Evolutionary conservation across 2,329 filamentous ascomycete species (phyloP), one percentile per base, ranked within the genome.

Genomic region (Penicillium sp.): DNA sequence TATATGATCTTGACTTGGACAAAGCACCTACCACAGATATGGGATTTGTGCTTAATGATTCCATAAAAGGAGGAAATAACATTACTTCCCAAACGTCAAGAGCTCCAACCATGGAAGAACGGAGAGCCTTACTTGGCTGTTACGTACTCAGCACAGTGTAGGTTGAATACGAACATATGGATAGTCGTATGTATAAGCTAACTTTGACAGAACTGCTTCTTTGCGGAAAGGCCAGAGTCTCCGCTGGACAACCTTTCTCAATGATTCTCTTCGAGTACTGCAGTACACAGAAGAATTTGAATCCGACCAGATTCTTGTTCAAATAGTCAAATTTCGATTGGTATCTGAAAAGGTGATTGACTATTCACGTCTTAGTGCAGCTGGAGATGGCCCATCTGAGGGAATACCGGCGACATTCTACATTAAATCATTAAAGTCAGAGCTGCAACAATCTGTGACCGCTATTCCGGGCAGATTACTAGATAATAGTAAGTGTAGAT

Each of bases 91-190:
- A 30, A 23, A 6, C 51, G 6, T 28, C 24, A 18, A 33, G 28
- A 26, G 8, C 18, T 30, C 42, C 28, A 23, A 46, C 40, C 40
- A 21, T 53, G 51, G 51, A 53, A 43, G 51, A 53, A 46, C 40
- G 51, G 8, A 33, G 51, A 30, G 51, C 51, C 7, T 46, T 43
- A 53, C 40, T 53, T 53, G 51, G 51, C 51, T 53, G 51, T 47
- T 53, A 46, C 16, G 21, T 53, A 24, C 26, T 53, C n/a, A 46
- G 51, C 14, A 53, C 51, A 9, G 43, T 53, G 51, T 53, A n/a
- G n/a, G 51, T 42, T 30, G n/a, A 30, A 14, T 11, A 43, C 6
- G 4, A 46, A 24, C 20, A 28, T 47, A 28, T 20, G 5, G 20
- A 2, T 47, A 8, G 42, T 45, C 18, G 21, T 9, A 18, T 33